Percentiles rank a stretch among this genome's conserved stretches.
These are phyloP conservation scores for Suillus brevipes DNA, from an alignment of 768 basidiomycete species.

Conservation along the genomic window DNA sequence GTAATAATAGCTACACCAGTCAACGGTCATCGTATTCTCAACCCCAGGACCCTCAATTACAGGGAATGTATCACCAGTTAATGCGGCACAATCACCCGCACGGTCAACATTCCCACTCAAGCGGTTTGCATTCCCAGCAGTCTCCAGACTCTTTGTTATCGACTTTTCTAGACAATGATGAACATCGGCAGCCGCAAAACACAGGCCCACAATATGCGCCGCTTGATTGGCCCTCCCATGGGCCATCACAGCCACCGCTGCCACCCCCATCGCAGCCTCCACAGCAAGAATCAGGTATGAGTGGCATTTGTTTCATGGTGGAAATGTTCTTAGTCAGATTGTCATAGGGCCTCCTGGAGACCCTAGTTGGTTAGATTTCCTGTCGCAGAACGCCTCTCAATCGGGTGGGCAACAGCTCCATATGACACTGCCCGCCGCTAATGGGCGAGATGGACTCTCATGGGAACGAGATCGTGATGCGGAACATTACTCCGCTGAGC, in stretches of 20 bases:
- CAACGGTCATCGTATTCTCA: slow-evolving; percentile 31
- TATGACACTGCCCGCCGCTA: slow-evolving; percentile 28
- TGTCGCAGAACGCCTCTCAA: slow-evolving; percentile 30
- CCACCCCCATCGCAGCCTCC: slow-evolving; percentile 14
- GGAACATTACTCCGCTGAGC: slow-evolving; percentile 33
- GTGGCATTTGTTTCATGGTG: not conserved
- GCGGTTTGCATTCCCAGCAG: slow-evolving; percentile 23
- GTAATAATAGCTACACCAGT: slow-evolving; percentile 24
- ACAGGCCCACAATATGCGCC: slow-evolving; percentile 26
- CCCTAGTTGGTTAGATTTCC: slow-evolving; percentile 35
- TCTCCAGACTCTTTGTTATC: slow-evolving; percentile 28
- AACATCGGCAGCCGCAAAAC: slow-evolving; percentile 26
- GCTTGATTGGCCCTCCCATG: slow-evolving; percentile 37
- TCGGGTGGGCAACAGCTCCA: slow-evolving; percentile 27
- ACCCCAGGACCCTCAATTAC: slow-evolving; percentile 28
- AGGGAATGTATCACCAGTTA: slow-evolving; percentile 32
- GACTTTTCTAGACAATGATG: slow-evolving; percentile 29
- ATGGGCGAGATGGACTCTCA: slow-evolving; percentile 28
- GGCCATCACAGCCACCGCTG: slow-evolving; percentile 20
- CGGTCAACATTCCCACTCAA: slow-evolving; percentile 18
- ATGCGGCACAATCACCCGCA: slow-evolving; percentile 25
- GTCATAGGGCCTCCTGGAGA: slow-evolving; percentile 28
- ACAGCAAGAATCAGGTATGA: slow-evolving; percentile 29
- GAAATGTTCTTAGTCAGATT: slow-evolving; percentile 3
- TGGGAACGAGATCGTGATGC: slow-evolving; percentile 33